phyloP scores from a whole-genome alignment of 1,284 basidiomycete species.

The Stereum hirsutum region DNA sequence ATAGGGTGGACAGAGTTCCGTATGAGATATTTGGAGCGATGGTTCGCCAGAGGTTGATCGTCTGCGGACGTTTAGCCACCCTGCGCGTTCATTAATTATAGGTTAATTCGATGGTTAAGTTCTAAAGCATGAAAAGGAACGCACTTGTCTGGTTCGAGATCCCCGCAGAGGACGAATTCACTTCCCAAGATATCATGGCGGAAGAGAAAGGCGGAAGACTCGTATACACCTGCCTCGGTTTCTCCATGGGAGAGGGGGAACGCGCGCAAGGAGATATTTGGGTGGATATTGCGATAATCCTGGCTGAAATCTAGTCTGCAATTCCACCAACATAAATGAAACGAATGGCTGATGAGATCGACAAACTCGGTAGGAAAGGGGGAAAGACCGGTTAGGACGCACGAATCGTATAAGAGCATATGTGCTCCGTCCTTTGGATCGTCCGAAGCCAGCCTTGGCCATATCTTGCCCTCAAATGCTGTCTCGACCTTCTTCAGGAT shows the following conservation, averaged over 20 bases:
- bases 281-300: conserved; percentile 41
- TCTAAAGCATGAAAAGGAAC: no score
- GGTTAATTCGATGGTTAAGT: no score
- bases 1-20: conserved; percentile 50
- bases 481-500: conserved; percentile 62
- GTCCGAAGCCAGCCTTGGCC: conserved; percentile 78
- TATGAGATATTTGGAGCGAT: conserved; percentile 68
- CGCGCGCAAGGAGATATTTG: conserved; percentile 51
- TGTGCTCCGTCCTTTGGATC: conserved; percentile 44
- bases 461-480: conserved; percentile 72
- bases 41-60: conserved; percentile 56
- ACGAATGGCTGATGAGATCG: background rate
- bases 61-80: conserved; percentile 45
- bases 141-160: conserved; percentile 79
- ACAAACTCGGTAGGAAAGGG: background rate
- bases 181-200: conserved; percentile 43
- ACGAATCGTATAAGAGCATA: conserved; percentile 54
- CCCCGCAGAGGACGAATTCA: conserved; percentile 80
- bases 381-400: conserved; percentile 17
- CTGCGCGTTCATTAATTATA: no score
- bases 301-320: conserved; percentile 25
- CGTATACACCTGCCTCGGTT: conserved; percentile 42
- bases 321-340: no score
- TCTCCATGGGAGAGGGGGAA: conserved; percentile 68
- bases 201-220: conserved; percentile 71